These are phyloP conservation scores for Tetrapisispora pingtungensis DNA, from an alignment of 805 yeast genomes.

Conservation along the genomic window DNA sequence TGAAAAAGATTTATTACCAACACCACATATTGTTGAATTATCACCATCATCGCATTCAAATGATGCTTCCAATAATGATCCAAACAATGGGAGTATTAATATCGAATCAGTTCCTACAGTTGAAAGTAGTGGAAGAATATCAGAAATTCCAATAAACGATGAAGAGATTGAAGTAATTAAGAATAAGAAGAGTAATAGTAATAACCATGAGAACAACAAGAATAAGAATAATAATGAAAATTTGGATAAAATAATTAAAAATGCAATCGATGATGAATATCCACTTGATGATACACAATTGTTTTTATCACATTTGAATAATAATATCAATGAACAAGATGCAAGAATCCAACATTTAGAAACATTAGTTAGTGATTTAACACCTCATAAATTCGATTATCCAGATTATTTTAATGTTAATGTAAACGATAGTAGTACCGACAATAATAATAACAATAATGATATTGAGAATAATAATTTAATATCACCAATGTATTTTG, in stretches of 20 bases:
- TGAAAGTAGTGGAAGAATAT: slow-evolving; percentile 12
- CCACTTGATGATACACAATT: background rate
- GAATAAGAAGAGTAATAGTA: too few relatives aligned
- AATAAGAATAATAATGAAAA: too few relatives aligned
- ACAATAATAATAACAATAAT: too few relatives aligned
- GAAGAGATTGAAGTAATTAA: slow-evolving; percentile 5
- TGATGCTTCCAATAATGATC: background rate
- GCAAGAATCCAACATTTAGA: slow-evolving; percentile 26
- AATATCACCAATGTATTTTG: background rate
- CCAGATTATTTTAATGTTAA: background rate
- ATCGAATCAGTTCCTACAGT: background rate
- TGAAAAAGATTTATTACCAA: background rate
- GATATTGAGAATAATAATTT: background rate
- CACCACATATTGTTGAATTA: background rate
- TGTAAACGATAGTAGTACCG: too few relatives aligned
- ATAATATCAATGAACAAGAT: slow-evolving; percentile 26
- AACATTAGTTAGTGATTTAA: slow-evolving; percentile 18
- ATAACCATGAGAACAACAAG: background rate
- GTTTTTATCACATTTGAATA: slow-evolving; percentile 12
- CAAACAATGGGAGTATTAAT: background rate
- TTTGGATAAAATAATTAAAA: background rate
- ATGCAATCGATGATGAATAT: background rate
- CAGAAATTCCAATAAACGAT: slow-evolving; percentile 21
- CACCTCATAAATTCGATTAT: slow-evolving; percentile 1
- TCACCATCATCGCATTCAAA: background rate